These are phyloP conservation scores for Tylopilus vinaceipallidus DNA, from an alignment of 768 basidiomycete species.

Conservation along the genomic window DNA sequence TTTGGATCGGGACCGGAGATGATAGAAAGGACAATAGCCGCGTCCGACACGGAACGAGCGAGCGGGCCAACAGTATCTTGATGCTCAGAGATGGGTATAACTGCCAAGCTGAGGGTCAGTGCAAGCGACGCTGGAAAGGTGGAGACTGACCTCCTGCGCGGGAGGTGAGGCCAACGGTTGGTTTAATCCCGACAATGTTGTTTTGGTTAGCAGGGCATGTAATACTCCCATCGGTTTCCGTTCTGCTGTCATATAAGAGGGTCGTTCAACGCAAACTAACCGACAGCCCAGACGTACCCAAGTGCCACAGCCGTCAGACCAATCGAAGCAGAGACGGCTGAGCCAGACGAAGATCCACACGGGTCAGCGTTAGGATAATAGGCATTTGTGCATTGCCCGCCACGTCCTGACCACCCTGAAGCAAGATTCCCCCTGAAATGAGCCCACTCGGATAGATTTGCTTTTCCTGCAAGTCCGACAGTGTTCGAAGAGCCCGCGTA, in stretches of 20 bases:
- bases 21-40: constrained; percentile 52
- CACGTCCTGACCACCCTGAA: constrained; percentile 57
- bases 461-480: constrained; percentile 39
- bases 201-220: constrained; percentile 51
- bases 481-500: not conserved
- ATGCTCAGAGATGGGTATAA: constrained; percentile 54
- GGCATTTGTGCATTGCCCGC: constrained; percentile 49
- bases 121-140: not conserved
- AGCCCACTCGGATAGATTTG: constrained; percentile 55
- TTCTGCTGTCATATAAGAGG: constrained; percentile 12
- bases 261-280: not conserved
- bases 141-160: constrained; percentile 48
- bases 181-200: constrained; percentile 58
- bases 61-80: constrained; percentile 63
- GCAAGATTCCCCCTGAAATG: constrained; percentile 45
- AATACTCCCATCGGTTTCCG: constrained; percentile 56
- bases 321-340: constrained; percentile 52
- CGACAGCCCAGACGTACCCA: constrained; percentile 24
- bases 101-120: constrained; percentile 29
- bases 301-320: constrained; percentile 49
- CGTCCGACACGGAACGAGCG: constrained; percentile 51
- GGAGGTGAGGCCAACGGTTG: constrained; percentile 58
- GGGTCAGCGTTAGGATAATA: constrained; percentile 53
- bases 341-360: constrained; percentile 59
- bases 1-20: constrained; percentile 56